Evolutionary conservation across 176 grass and related monocot genomes (phyloP).

Genomic region (Olyra latifolia): DNA sequence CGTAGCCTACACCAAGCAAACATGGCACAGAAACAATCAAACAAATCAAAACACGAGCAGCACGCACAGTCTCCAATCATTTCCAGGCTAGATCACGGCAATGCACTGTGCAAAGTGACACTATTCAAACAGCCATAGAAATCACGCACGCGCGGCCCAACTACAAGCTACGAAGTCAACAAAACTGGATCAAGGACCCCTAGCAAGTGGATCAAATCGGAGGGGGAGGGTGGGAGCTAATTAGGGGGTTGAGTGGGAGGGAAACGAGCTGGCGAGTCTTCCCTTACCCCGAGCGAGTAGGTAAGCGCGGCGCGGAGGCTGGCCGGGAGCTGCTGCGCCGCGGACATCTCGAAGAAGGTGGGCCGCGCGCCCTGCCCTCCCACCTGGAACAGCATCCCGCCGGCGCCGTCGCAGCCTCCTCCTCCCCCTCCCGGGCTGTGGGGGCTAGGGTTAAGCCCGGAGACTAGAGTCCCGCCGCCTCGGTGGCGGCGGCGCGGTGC

Average conservation of each 20-base stretch:
- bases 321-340: slow-evolving; percentile 94
- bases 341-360: slow-evolving; percentile 99
- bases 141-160: not conserved
- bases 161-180: not conserved
- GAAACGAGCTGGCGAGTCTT: not conserved
- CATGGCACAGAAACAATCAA: not conserved
- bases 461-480: not conserved
- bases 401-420: not conserved
- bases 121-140: not conserved
- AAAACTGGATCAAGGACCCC: not conserved
- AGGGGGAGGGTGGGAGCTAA: not conserved
- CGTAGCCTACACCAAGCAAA: not conserved
- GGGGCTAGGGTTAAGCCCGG: slow-evolving; percentile 21
- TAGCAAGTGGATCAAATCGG: slow-evolving; percentile 24
- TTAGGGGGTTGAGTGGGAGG: not conserved
- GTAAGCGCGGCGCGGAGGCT: slow-evolving; percentile 88
- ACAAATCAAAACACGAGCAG: not conserved
- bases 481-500: not conserved
- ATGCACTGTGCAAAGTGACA: not conserved
- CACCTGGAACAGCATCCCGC: slow-evolving; percentile 92
- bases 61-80: not conserved
- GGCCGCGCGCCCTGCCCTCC: slow-evolving; percentile 94
- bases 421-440: not conserved
- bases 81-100: slow-evolving; percentile 1
- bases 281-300: slow-evolving; percentile 82